Percentiles rank a stretch among this genome's conserved stretches.
These are phyloP conservation scores for Lyophyllum shimeji DNA, from an alignment of 768 basidiomycete species.

Conservation along the genomic window DNA sequence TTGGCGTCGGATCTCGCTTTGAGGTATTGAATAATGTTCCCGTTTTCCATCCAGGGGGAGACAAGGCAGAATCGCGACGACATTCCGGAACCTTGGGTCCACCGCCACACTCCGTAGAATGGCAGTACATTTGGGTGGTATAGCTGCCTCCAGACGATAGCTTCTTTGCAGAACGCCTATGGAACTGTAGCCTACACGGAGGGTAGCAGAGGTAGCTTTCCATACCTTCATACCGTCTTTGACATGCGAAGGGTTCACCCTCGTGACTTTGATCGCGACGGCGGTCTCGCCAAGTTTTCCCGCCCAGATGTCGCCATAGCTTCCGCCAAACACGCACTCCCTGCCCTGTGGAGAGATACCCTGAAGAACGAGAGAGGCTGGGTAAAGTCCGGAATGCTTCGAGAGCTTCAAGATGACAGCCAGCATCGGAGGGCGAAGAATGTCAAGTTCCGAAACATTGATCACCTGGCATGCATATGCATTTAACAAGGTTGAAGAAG, in stretches of 20 bases:
- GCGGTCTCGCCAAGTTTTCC: not conserved
- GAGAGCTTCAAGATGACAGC: constrained; percentile 3
- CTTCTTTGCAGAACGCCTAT: constrained; percentile 11
- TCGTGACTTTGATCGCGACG: constrained; percentile 13
- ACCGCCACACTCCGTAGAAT: constrained; percentile 9
- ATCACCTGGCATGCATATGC: not conserved
- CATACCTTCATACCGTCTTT: constrained; percentile 1
- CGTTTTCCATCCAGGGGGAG: constrained; percentile 11
- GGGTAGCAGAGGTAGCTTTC: too few relatives aligned
- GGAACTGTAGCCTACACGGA: not conserved
- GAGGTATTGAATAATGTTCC: constrained; percentile 8
- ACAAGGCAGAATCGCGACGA: constrained; percentile 5
- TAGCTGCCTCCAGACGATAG: constrained; percentile 12
- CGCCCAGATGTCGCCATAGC: constrained; percentile 11
- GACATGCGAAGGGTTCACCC: not conserved
- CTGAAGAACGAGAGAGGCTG: constrained; percentile 8
- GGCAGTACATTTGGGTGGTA: constrained; percentile 8
- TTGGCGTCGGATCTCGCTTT: constrained; percentile 3
- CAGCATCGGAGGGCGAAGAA: constrained; percentile 5
- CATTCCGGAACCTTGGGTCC: not conserved
- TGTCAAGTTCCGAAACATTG: not conserved
- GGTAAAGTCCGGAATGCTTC: constrained; percentile 6
- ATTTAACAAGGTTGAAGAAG: not conserved
- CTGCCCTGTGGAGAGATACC: not conserved
- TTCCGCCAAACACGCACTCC: constrained; percentile 5